Evolutionary conservation across 2,329 filamentous ascomycete species (phyloP).

Genomic region (Aschersonia sp.): DNA sequence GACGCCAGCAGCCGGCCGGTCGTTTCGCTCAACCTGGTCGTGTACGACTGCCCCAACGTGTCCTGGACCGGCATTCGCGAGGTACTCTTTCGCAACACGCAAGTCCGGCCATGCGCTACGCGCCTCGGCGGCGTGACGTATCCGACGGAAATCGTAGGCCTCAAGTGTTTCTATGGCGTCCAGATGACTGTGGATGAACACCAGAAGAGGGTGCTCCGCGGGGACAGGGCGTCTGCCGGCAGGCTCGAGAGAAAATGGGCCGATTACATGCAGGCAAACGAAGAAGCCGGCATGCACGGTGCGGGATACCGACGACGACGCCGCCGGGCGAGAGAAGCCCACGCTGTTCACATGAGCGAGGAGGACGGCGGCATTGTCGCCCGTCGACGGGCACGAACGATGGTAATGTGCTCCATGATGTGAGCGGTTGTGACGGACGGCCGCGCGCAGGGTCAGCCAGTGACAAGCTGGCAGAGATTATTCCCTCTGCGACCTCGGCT

Average conservation of each 20-base stretch:
- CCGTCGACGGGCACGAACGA: conserved; percentile 48
- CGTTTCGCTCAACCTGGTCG: conserved; percentile 58
- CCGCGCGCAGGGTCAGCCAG: no score
- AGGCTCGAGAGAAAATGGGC: conserved; percentile 86
- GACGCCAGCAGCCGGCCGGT: conserved; percentile 26
- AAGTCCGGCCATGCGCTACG: conserved; percentile 40
- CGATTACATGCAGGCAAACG: conserved; percentile 82
- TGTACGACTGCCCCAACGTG: conserved; percentile 84
- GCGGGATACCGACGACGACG: conserved; percentile 54
- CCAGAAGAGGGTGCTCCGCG: conserved; percentile 66
- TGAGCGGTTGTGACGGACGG: conserved; percentile 19
- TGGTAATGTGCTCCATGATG: conserved; percentile 50
- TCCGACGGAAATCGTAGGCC: conserved; percentile 63
- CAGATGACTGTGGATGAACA: conserved; percentile 93
- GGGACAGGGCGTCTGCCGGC: conserved; percentile 58
- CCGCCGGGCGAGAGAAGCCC: conserved; percentile 67
- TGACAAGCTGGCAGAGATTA: no score
- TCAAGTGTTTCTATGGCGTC: conserved; percentile 93
- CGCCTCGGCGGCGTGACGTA: conserved; percentile 33
- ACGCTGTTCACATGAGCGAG: conserved; percentile 66
- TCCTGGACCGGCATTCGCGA: conserved; percentile 88
- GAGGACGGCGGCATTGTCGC: conserved; percentile 49
- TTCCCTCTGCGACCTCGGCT: no score
- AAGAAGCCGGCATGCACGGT: conserved; percentile 62
- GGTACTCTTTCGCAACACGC: conserved; percentile 71